phyloP scores from a whole-genome alignment of 1,284 basidiomycete genomes.

The Ceratobasidium sp. region DNA sequence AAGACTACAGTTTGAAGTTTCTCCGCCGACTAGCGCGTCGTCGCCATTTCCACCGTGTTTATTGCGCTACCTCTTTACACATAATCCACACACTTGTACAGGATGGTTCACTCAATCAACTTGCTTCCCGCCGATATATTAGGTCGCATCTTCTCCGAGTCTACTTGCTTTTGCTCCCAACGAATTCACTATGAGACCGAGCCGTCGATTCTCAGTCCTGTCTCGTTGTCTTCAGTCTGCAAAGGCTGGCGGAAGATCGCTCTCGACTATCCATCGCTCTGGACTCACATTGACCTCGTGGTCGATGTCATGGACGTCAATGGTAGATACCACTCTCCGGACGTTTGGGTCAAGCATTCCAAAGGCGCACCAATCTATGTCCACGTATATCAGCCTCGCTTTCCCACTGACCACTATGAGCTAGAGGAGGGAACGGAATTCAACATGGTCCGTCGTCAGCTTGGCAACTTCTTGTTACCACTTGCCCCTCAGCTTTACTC shows the following conservation, averaged over 20 bases:
- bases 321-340: background rate
- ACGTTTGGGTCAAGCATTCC: background rate
- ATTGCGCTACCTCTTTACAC: too few relatives aligned
- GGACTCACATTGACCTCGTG: conserved; percentile 13
- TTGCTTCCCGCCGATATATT: too few relatives aligned
- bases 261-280: background rate
- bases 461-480: background rate
- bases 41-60: too few relatives aligned
- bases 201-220: too few relatives aligned
- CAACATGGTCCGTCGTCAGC: background rate
- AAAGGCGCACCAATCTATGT: background rate
- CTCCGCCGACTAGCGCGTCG: too few relatives aligned
- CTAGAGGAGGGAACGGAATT: background rate
- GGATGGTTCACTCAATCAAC: too few relatives aligned
- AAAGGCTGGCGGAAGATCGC: background rate
- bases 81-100: too few relatives aligned
- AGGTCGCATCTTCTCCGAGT: too few relatives aligned
- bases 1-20: too few relatives aligned
- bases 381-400: background rate
- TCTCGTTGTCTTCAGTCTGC: background rate
- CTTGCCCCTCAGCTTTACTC: background rate
- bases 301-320: background rate
- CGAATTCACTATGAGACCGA: too few relatives aligned
- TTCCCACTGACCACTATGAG: background rate
- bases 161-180: too few relatives aligned